Conservation (phyloP, 148 eudicot species). For the Oxyria digyna region DNA sequence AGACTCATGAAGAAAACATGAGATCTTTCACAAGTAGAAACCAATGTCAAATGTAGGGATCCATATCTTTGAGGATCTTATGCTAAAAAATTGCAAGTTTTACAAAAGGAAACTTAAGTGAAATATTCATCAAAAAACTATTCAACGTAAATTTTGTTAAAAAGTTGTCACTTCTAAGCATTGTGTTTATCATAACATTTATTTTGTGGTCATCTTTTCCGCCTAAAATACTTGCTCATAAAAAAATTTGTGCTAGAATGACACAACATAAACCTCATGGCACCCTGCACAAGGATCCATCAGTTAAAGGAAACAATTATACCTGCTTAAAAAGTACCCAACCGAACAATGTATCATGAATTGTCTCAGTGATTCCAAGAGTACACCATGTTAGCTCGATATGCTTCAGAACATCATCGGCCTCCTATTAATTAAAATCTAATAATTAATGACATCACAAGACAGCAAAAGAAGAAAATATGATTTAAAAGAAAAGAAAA, state of each 20-base stretch:
- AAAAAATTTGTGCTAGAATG: background rate
- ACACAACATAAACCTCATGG: background rate
- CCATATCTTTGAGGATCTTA: background rate
- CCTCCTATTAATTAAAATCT: conserved; percentile 34
- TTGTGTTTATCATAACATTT: background rate
- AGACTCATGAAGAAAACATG: background rate
- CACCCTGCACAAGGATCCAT: background rate
- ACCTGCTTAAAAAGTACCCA: conserved; percentile 98
- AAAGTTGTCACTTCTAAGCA: background rate
- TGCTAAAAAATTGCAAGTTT: background rate
- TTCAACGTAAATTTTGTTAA: background rate
- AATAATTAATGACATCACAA: background rate
- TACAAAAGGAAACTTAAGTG: background rate
- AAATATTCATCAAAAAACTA: background rate
- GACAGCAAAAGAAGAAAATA: background rate
- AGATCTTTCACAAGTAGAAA: background rate
- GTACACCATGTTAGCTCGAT: conserved; percentile 67
- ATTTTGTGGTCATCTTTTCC: background rate
- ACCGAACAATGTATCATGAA: conserved; percentile 58
- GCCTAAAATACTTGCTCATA: background rate
- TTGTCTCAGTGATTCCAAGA: conserved; percentile 65
- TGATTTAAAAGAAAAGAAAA: conserved; percentile 2
- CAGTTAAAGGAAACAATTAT: conserved; percentile 11
- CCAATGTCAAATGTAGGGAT: background rate
- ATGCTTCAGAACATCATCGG: conserved; percentile 58